phyloP scores from a whole-genome alignment of 306 rosid genomes.

The Casuarina equisetifolia region DNA sequence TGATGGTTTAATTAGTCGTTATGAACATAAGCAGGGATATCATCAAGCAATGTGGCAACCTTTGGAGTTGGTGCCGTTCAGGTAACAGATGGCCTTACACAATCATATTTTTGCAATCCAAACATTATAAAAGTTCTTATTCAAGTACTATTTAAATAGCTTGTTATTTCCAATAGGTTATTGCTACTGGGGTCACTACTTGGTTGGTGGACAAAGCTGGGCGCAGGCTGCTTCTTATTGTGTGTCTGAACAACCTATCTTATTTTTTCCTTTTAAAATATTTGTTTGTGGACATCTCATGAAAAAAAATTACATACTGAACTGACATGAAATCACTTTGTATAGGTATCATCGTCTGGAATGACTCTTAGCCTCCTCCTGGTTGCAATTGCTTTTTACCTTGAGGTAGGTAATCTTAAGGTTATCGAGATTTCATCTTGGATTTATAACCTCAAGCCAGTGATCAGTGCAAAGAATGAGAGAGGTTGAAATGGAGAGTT shows the following conservation, averaged over 20 bases:
- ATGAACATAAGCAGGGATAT: conserved; percentile 50
- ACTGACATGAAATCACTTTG: conserved; percentile 22
- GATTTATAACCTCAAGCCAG: too few relatives aligned
- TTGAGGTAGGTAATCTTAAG: conserved; percentile 49
- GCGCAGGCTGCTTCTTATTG: conserved; percentile 71
- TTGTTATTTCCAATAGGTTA: conserved; percentile 45
- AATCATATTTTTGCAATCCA: background rate
- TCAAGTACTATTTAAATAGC: background rate
- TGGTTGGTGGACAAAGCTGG: conserved; percentile 86
- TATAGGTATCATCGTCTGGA: conserved; percentile 64
- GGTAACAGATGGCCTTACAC: conserved; percentile 37
- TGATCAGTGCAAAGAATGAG: too few relatives aligned
- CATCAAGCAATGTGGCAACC: conserved; percentile 63
- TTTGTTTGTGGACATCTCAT: background rate
- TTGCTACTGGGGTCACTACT: conserved; percentile 67
- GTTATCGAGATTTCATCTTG: too few relatives aligned
- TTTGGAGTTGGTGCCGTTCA: conserved; percentile 75
- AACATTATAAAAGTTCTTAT: conserved; percentile 8
- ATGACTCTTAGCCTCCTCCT: conserved; percentile 73
- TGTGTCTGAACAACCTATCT: conserved; percentile 32
- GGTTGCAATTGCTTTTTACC: conserved; percentile 62
- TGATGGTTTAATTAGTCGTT: conserved; percentile 12
- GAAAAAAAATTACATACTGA: background rate
- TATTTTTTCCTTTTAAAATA: background rate
- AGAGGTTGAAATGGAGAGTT: too few relatives aligned